A percentile compares a stretch with the other conserved stretches of the same genome.
These are phyloP conservation scores for Cystobasidium onofrii DNA, from an alignment of 768 basidiomycete species.

Conservation along the genomic window DNA sequence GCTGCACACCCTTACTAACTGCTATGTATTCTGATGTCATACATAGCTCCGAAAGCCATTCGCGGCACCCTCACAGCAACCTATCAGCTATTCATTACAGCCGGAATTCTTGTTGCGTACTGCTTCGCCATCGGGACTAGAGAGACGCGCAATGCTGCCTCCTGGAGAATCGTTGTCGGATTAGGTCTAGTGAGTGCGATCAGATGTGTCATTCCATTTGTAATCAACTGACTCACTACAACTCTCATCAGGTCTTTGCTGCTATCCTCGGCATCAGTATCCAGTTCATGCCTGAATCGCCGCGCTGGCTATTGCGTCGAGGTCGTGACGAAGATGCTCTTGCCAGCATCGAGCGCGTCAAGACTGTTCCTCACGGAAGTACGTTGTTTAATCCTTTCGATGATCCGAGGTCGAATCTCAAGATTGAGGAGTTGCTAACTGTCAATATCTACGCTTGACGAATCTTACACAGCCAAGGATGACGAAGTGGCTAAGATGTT, in stretches of 20 bases:
- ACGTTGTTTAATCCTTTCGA: too few species aligned
- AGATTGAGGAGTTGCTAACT: background rate
- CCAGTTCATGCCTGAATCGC: conserved; percentile 60
- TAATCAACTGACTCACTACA: background rate
- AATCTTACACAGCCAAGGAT: conserved; percentile 24
- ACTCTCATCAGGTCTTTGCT: conserved; percentile 53
- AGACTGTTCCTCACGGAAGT: conserved; percentile 29
- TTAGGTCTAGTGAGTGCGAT: conserved; percentile 55
- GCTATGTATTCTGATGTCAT: conserved; percentile 47
- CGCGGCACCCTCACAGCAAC: conserved; percentile 59
- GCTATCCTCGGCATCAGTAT: conserved; percentile 59
- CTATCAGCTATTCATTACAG: conserved; percentile 52
- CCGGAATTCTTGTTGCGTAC: conserved; percentile 62
- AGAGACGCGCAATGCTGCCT: conserved; percentile 48
- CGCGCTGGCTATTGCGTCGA: conserved; percentile 56
- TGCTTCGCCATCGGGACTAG: conserved; percentile 65
- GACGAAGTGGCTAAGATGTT: conserved; percentile 41
- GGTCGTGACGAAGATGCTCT: conserved; percentile 52
- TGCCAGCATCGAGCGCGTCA: conserved; percentile 45
- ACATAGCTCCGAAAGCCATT: conserved; percentile 63
- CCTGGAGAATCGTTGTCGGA: conserved; percentile 60
- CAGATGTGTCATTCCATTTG: too few species aligned
- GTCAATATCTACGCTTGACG: background rate
- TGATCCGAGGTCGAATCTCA: too few species aligned
- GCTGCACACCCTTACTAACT: conserved; percentile 49